phyloP scores from a whole-genome alignment of 495 filamentous ascomycete genomes.

The Staphylotrichum tortipilum region DNA sequence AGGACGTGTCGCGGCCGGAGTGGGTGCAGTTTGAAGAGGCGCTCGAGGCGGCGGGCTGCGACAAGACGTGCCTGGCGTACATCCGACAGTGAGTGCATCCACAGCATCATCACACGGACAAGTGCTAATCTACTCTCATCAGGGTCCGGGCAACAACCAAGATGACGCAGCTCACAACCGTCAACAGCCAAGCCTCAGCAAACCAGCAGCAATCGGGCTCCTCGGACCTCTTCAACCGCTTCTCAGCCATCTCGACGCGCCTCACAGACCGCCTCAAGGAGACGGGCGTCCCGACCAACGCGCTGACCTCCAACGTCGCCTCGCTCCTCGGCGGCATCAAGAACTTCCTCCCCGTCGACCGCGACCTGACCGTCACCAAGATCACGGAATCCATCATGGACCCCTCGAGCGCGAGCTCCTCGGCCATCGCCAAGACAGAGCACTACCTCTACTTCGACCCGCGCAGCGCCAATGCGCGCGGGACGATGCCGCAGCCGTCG shows the following conservation, averaged over 20 bases:
- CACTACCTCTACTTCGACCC: slow-evolving; percentile 99
- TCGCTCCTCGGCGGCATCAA: slow-evolving; percentile 96
- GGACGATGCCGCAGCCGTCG: slow-evolving; percentile 75
- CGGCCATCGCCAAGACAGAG: slow-evolving; percentile 93
- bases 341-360: slow-evolving; percentile 92
- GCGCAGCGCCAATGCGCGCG: slow-evolving; percentile 80
- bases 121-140: slow-evolving; percentile 22
- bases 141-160: slow-evolving; percentile 92
- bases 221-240: slow-evolving; percentile 76
- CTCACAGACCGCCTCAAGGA: slow-evolving; percentile 92
- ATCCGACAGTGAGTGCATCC: slow-evolving; percentile 56
- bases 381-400: slow-evolving; percentile 99
- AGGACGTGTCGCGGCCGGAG: slow-evolving; percentile 71
- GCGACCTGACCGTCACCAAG: slow-evolving; percentile 92
- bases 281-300: slow-evolving; percentile 53
- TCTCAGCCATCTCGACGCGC: slow-evolving; percentile 78
- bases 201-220: slow-evolving; percentile 48
- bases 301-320: slow-evolving; percentile 74
- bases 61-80: slow-evolving; percentile 71
- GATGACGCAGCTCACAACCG: slow-evolving; percentile 96
- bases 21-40: slow-evolving; percentile 85
- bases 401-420: slow-evolving; percentile 75
- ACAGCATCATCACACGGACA: background rate
- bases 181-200: slow-evolving; percentile 52
- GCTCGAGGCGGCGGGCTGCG: slow-evolving; percentile 61